These are phyloP conservation scores for Candida adriatica DNA, from an alignment of 805 yeast species.

Conservation along the genomic window DNA sequence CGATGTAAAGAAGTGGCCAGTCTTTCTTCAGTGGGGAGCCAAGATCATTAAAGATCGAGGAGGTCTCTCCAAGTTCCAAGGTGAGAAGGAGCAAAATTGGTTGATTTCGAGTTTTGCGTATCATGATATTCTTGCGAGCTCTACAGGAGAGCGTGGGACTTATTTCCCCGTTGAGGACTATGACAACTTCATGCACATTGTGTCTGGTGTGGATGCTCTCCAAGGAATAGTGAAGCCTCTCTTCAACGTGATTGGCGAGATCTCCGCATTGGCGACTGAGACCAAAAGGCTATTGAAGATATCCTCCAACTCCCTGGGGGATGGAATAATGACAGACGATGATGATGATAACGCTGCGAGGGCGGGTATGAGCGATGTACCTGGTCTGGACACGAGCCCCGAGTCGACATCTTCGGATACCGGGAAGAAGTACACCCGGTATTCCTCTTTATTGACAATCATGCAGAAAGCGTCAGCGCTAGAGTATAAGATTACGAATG, in stretches of 20 bases:
- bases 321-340: slow-evolving; percentile 22
- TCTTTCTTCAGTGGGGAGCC: slow-evolving; percentile 59
- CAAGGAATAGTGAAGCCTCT: slow-evolving; percentile 67
- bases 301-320: slow-evolving; percentile 22
- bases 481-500: slow-evolving; percentile 41
- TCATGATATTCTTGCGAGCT: slow-evolving; percentile 67
- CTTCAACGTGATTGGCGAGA: slow-evolving; percentile 61
- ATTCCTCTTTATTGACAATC: slow-evolving; percentile 29
- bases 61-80: slow-evolving; percentile 46
- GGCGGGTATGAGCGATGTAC: slow-evolving; percentile 12
- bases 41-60: slow-evolving; percentile 54
- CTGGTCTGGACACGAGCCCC: slow-evolving; percentile 19
- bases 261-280: slow-evolving; percentile 51
- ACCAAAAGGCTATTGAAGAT: slow-evolving; percentile 33
- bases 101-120: slow-evolving; percentile 72
- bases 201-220: slow-evolving; percentile 55
- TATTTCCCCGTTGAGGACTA: slow-evolving; percentile 60
- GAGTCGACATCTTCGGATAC: slow-evolving; percentile 14
- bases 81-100: slow-evolving; percentile 58
- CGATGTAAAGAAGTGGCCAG: slow-evolving; percentile 71
- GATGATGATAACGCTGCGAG: slow-evolving; percentile 13
- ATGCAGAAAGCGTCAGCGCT: slow-evolving; percentile 32
- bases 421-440: slow-evolving; percentile 22
- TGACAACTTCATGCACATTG: slow-evolving; percentile 29
- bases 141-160: slow-evolving; percentile 52